Percentiles rank a stretch among this genome's conserved stretches.
Evolutionary conservation across 495 filamentous ascomycete species (phyloP).

Genomic region (Oidiodendron maius): DNA sequence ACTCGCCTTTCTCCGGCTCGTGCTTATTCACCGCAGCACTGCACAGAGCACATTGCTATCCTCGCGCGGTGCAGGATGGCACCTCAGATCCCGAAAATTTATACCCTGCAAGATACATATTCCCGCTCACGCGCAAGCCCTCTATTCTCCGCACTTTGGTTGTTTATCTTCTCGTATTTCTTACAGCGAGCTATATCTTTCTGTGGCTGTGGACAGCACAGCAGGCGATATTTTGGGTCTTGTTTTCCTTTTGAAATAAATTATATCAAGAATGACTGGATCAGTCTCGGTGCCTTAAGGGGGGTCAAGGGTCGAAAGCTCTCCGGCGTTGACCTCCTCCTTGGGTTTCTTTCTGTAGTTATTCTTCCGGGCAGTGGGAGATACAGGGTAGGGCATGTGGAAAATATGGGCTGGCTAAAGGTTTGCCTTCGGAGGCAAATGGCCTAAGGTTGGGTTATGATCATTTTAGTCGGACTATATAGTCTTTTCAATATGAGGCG

Average conservation of each 20-base stretch:
- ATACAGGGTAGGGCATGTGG: neutral
- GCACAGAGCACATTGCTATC: neutral
- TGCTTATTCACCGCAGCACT: constrained; percentile 5
- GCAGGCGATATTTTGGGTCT: neutral
- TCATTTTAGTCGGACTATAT: constrained; percentile 10
- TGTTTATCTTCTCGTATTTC: neutral
- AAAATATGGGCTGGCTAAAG: constrained; percentile 2
- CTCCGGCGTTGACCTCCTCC: too few species aligned
- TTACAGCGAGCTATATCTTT: neutral
- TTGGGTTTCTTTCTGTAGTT: neutral
- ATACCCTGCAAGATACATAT: constrained; percentile 24
- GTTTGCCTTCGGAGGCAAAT: constrained; percentile 5
- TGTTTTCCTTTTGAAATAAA: neutral
- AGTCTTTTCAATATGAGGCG: constrained; percentile 18
- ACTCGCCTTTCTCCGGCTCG: neutral
- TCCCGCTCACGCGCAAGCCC: constrained; percentile 23
- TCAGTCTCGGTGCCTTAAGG: too few species aligned
- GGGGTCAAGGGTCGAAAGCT: too few species aligned
- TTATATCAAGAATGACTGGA: too few species aligned
- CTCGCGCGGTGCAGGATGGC: constrained; percentile 8
- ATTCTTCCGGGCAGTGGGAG: constrained; percentile 7
- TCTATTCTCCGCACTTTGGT: constrained; percentile 2
- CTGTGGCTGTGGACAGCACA: neutral
- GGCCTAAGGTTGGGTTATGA: constrained; percentile 6
- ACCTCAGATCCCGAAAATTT: constrained; percentile 9